These are phyloP conservation scores for Rasamsonia emersonii DNA, from an alignment of 2,329 filamentous ascomycete genomes.

Conservation along the genomic window DNA sequence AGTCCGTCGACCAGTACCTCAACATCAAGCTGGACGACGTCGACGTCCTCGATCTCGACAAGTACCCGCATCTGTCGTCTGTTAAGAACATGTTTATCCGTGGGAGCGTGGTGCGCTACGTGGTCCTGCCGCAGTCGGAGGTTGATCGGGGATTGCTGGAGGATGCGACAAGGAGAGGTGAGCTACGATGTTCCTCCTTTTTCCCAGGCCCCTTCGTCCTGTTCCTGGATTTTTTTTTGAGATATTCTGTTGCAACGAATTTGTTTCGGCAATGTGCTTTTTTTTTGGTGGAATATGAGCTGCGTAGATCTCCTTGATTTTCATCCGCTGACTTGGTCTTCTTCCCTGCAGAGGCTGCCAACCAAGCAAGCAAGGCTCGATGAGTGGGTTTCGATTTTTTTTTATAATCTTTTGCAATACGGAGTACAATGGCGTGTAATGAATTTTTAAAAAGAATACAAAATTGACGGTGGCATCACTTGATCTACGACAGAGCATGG, in stretches of 20 bases:
- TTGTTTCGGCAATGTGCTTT: conserved; percentile 1
- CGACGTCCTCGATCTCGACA: conserved; percentile 80
- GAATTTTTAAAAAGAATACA: too few relatives aligned
- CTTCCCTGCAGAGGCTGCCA: conserved; percentile 37
- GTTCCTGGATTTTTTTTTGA: conserved; percentile 3
- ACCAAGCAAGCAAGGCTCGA: conserved; percentile 42
- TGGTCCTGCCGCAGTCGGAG: conserved; percentile 71
- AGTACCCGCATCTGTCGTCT: conserved; percentile 84
- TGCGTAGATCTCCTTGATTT: background rate
- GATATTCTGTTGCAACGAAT: background rate
- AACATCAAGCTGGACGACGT: conserved; percentile 99
- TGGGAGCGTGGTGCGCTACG: conserved; percentile 85
- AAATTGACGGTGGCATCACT: too few relatives aligned
- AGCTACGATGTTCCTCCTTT: conserved; percentile 11
- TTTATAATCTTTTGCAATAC: conserved; percentile 10
- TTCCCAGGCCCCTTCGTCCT: conserved; percentile 1
- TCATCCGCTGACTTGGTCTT: conserved; percentile 12
- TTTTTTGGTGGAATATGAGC: background rate
- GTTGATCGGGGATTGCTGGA: conserved; percentile 83
- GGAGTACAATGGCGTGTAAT: too few relatives aligned
- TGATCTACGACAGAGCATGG: too few relatives aligned
- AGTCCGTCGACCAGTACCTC: conserved; percentile 96
- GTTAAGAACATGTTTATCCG: conserved; percentile 96
- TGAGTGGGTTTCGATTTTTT: conserved; percentile 17
- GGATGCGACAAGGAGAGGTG: conserved; percentile 83